Evolutionary conservation across 2,329 filamentous ascomycete genomes (phyloP), one percentile per base, ranked within the genome.

Genomic region (Trichoderma sp.): DNA sequence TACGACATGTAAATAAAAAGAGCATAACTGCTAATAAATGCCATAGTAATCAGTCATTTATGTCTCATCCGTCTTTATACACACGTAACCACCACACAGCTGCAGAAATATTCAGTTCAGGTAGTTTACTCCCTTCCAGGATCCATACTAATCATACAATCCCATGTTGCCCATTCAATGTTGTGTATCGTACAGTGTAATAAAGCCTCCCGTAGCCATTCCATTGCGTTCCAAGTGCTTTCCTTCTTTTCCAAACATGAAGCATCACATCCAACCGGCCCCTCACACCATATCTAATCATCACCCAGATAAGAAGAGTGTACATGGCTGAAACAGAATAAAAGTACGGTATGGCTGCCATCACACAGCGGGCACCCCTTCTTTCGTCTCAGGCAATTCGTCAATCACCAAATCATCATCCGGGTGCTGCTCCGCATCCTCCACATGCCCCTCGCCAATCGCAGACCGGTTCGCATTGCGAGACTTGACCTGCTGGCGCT

Each of bases 401-500:
- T 70, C 69, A 24, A 74, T 34, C 0, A 70, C 72, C 14, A 66
- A 54, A 18, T 68, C 65, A 30, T 74, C 71, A 26, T 74, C 71
- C 5, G 68, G 67, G 58, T 74, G 74, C 1, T 72, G 70, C 26
- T 73, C 70, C 14, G 69, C 58, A 10, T 68, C 70, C 13, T 72
- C 65, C 0, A 70, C 61, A 1, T 73, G 65, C 6, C 72, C 55
- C 10, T 68, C 71, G 10, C 70, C 68, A 8, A 72, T 71, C 28
- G 39, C 64, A n/a, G 67, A 49, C 46, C 59, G 68, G 51, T 28
- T 71, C 8, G 69, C 64, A 14, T 70, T 59, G 7, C 59, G 72
- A 43, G 68, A 68, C n/a, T 67, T 58, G 1, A 75, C 77, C 43
- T 72, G 61, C 2, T 32, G 10, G 52, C 79, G 73, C 70, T 71